Evolutionary conservation across 306 rosid species (phyloP).

Genomic region (Inga oerstediana): DNA sequence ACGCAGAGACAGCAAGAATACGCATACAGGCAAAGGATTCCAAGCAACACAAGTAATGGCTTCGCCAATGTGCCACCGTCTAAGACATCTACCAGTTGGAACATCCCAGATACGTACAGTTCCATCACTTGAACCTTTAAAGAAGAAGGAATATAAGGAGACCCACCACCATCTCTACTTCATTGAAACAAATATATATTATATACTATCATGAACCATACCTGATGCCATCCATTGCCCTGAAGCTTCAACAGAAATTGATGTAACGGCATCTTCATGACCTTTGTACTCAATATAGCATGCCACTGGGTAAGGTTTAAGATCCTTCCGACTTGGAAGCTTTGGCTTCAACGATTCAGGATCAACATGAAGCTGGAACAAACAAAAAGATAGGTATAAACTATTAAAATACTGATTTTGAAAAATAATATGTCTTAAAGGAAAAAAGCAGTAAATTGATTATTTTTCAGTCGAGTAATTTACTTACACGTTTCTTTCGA

Average conservation of each 20-base stretch:
- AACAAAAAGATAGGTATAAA: slow-evolving; percentile 2
- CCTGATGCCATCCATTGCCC: slow-evolving; percentile 99
- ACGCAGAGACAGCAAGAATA: slow-evolving; percentile 75
- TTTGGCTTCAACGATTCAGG: slow-evolving; percentile 95
- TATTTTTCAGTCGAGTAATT: slow-evolving; percentile 11
- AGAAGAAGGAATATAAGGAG: slow-evolving; percentile 36
- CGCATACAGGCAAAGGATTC: slow-evolving; percentile 83
- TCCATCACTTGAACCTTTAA: slow-evolving; percentile 86
- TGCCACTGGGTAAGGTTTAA: slow-evolving; percentile 77
- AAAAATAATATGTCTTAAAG: not conserved
- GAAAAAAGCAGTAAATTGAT: slow-evolving; percentile 7
- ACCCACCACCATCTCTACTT: not conserved
- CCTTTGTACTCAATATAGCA: slow-evolving; percentile 88
- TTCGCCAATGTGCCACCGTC: slow-evolving; percentile 77
- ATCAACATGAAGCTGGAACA: slow-evolving; percentile 78
- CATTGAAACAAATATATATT: slow-evolving; percentile 25
- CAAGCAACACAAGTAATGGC: slow-evolving; percentile 81
- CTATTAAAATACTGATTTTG: not conserved
- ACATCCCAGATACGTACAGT: slow-evolving; percentile 96
- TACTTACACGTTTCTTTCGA: slow-evolving; percentile 85
- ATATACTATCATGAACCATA: slow-evolving; percentile 33
- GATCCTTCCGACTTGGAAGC: slow-evolving; percentile 87
- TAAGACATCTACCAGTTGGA: slow-evolving; percentile 87
- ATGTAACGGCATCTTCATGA: slow-evolving; percentile 81
- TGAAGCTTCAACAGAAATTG: slow-evolving; percentile 74